Percentiles rank a stretch among this genome's conserved stretches.
These are phyloP conservation scores for Pterocarpus santalinus DNA, from an alignment of 306 rosid species.

Conservation along the genomic window DNA sequence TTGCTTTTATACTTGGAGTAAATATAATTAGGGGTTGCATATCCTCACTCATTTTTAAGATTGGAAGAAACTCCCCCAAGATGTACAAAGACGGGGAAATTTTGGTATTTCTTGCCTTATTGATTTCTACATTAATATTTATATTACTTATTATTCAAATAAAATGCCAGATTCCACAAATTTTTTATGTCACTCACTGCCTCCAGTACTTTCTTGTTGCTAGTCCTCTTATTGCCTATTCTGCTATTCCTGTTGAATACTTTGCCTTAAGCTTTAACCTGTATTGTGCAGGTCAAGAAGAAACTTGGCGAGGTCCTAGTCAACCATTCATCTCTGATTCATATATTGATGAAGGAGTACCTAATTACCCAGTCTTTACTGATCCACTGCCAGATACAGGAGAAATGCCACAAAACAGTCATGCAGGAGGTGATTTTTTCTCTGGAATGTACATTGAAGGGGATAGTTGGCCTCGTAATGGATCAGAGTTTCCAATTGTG, in stretches of 20 bases:
- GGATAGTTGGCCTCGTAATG: conserved; percentile 32
- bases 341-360: conserved; percentile 41
- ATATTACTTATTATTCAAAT: not conserved
- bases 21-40: too few species aligned
- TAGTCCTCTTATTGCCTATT: not conserved
- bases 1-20: too few species aligned
- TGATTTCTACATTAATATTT: not conserved
- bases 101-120: not conserved
- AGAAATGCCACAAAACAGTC: conserved; percentile 35
- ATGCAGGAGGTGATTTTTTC: conserved; percentile 42
- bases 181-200: conserved; percentile 13
- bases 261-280: not conserved
- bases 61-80: not conserved
- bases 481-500: conserved; percentile 27
- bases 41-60: not conserved
- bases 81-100: not conserved
- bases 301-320: conserved; percentile 12
- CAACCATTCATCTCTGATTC: conserved; percentile 41
- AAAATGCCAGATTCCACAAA: not conserved
- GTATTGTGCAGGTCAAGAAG: conserved; percentile 53
- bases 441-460: conserved; percentile 34
- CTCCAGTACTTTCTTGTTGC: not conserved
- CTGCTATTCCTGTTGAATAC: not conserved
- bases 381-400: conserved; percentile 17
- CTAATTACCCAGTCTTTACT: conserved; percentile 35